A percentile compares a stretch with the other conserved stretches of the same genome.
Conservation (phyloP, 805 yeast genomes). For the Zygoascus tannicola region DNA sequence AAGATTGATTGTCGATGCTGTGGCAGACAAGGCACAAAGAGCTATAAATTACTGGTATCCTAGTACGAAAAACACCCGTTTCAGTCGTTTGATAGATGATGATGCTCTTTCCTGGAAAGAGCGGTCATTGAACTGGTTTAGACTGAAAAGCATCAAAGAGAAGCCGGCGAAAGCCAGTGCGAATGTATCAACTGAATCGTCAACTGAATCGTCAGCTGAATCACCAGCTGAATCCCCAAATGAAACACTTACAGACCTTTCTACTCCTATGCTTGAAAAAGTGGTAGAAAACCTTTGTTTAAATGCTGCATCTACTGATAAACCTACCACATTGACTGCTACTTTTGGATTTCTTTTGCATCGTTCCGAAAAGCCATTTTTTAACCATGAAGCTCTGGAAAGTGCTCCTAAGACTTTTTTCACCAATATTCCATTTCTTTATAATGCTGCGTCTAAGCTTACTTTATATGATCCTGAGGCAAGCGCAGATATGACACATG, state of each 20-base stretch:
- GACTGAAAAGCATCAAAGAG: conserved; percentile 17
- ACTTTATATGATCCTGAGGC: conserved; percentile 14
- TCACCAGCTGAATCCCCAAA: not conserved
- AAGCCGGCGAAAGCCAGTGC: conserved; percentile 1
- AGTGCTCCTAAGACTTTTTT: conserved; percentile 18
- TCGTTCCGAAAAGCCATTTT: not conserved
- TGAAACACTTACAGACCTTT: not conserved
- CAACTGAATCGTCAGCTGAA: not conserved
- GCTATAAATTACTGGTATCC: conserved; percentile 3
- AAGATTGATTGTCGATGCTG: conserved; percentile 15
- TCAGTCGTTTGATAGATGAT: conserved; percentile 14
- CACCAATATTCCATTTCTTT: conserved; percentile 23
- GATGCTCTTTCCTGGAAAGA: conserved; percentile 24
- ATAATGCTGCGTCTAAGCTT: conserved; percentile 16
- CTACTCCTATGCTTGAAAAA: not conserved
- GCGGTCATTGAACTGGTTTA: conserved; percentile 17
- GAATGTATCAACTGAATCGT: not conserved
- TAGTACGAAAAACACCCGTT: not conserved
- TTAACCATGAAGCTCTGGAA: conserved; percentile 9
- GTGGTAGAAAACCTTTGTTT: not conserved
- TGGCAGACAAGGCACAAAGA: conserved; percentile 9
- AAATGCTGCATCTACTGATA: conserved; percentile 1
- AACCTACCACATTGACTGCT: conserved; percentile 23
- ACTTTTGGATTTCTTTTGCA: conserved; percentile 27
- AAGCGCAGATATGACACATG: conserved; percentile 11